Percentiles rank a stretch among this genome's conserved stretches.
These are phyloP conservation scores for Wickerhamomyces ciferrii DNA, from an alignment of 805 yeast genomes.

Conservation along the genomic window DNA sequence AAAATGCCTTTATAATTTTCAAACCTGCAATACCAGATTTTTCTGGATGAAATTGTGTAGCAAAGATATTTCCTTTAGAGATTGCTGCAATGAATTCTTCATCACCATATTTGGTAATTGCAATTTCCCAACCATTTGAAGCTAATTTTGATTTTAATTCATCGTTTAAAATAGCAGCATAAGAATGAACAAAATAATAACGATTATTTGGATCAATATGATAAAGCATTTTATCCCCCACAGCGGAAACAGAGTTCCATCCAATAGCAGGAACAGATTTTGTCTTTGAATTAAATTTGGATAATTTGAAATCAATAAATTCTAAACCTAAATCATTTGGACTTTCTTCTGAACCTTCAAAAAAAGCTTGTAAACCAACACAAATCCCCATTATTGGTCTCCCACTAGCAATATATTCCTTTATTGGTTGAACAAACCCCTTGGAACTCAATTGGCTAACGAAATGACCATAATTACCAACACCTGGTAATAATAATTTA, in stretches of 20 bases:
- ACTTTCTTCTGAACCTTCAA: constrained; percentile 70
- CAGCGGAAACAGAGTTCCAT: constrained; percentile 60
- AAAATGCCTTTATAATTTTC: constrained; percentile 65
- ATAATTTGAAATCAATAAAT: constrained; percentile 44
- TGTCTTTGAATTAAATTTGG: constrained; percentile 50
- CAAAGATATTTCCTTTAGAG: constrained; percentile 72
- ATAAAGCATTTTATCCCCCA: constrained; percentile 36
- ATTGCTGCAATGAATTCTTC: constrained; percentile 84
- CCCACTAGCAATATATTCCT: constrained; percentile 66
- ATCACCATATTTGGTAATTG: constrained; percentile 66
- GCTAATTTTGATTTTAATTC: constrained; percentile 26
- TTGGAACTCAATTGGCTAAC: constrained; percentile 61
- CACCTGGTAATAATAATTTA: constrained; percentile 85
- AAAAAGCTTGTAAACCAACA: constrained; percentile 90
- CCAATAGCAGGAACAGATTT: constrained; percentile 97
- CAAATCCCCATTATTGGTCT: constrained; percentile 94
- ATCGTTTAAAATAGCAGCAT: constrained; percentile 63
- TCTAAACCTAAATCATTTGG: constrained; percentile 60
- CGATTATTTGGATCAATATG: constrained; percentile 63
- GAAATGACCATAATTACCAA: constrained; percentile 95
- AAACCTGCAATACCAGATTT: constrained; percentile 93
- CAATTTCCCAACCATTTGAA: constrained; percentile 63
- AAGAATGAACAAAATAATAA: constrained; percentile 94
- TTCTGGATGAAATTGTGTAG: constrained; percentile 99
- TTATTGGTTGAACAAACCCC: constrained; percentile 62